phyloP scores from a whole-genome alignment of 208 protist genomes.

The Borovskyia barvae region DNA sequence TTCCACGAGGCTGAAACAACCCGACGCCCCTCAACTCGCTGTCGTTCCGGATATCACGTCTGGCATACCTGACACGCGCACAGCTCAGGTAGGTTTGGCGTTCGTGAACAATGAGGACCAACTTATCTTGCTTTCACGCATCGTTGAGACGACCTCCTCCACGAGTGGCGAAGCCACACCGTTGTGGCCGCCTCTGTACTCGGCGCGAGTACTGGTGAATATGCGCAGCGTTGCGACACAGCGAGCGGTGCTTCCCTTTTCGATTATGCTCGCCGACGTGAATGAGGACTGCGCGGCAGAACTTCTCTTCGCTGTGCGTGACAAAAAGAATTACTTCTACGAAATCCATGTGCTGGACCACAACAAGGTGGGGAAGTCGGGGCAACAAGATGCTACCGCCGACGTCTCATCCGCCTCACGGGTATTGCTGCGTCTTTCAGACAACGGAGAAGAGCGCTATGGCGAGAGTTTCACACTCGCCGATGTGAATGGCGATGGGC shows the following conservation, averaged over 20 bases:
- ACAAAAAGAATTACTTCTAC: constrained; percentile 8
- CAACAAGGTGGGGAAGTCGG: neutral
- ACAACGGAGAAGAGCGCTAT: constrained; percentile 5
- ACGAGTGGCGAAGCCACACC: neutral
- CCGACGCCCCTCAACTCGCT: constrained; percentile 7
- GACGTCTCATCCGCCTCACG: neutral
- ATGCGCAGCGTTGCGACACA: neutral
- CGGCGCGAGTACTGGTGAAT: constrained; percentile 9
- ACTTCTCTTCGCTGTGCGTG: constrained; percentile 51
- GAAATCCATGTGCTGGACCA: constrained; percentile 31
- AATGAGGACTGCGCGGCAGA: constrained; percentile 67
- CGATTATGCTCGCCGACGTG: constrained; percentile 43
- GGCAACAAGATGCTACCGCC: neutral
- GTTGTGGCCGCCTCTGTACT: constrained; percentile 15
- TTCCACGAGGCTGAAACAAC: neutral
- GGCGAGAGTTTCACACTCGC: constrained; percentile 34
- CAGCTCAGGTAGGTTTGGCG: constrained; percentile 12
- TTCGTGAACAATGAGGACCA: constrained; percentile 30
- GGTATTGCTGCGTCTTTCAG: constrained; percentile 8
- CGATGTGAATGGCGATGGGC: constrained; percentile 58
- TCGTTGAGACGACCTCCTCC: neutral
- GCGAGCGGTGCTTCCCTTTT: constrained; percentile 22
- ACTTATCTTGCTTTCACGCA: constrained; percentile 22
- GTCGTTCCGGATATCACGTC: constrained; percentile 5
- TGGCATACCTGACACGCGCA: neutral